These are phyloP conservation scores for Lichina pygmaea DNA, from an alignment of 495 filamentous ascomycete genomes.

Conservation along the genomic window DNA sequence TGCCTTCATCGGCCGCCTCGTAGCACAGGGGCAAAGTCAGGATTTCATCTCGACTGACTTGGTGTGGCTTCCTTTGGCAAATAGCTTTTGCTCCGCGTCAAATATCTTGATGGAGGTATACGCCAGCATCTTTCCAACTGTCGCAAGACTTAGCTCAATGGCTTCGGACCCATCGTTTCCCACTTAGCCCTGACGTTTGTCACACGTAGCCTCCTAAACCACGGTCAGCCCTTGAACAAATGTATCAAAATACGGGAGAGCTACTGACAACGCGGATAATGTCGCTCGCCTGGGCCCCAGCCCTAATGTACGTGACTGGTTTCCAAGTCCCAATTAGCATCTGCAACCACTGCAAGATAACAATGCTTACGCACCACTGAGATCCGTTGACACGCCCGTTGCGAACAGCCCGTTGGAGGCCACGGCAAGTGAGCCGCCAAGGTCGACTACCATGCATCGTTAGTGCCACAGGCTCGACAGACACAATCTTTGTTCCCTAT, in stretches of 20 bases:
- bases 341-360: not conserved
- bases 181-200: slow-evolving; percentile 38
- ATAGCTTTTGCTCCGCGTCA: slow-evolving; percentile 47
- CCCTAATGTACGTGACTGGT: slow-evolving; percentile 68
- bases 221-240: slow-evolving; percentile 7
- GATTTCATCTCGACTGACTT: slow-evolving; percentile 31
- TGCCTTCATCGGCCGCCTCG: not conserved
- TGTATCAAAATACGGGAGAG: slow-evolving; percentile 10
- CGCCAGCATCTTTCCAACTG: slow-evolving; percentile 81
- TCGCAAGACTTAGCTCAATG: not conserved
- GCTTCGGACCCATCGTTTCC: not conserved
- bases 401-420: slow-evolving; percentile 68
- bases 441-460: slow-evolving; percentile 30
- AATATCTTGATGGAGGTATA: slow-evolving; percentile 62
- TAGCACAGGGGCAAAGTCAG: not conserved
- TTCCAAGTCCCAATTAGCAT: not conserved
- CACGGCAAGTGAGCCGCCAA: slow-evolving; percentile 80
- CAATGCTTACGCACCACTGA: slow-evolving; percentile 37
- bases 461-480: not conserved
- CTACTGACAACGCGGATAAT: slow-evolving; percentile 29
- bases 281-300: slow-evolving; percentile 64
- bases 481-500: not conserved
- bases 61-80: slow-evolving; percentile 83
- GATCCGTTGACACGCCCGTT: slow-evolving; percentile 79
- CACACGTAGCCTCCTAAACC: slow-evolving; percentile 38